Evolutionary conservation across 2,329 filamentous ascomycete species (phyloP).

Genomic region (Zymoseptoria passerinii): DNA sequence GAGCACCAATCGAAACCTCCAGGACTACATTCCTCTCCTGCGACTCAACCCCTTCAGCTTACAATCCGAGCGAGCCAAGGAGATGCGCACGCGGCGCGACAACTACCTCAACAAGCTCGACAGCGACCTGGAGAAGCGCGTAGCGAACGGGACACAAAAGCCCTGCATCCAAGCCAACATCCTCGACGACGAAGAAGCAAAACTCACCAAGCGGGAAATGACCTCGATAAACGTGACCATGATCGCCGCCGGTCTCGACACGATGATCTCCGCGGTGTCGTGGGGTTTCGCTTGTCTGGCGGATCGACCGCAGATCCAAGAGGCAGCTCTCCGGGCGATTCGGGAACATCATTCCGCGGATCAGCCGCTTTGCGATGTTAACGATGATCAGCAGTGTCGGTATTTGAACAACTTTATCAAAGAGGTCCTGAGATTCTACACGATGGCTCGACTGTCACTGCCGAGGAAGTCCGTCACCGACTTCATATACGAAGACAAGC

Average conservation of each 20-base stretch:
- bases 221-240: constrained; percentile 60
- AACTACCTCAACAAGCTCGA: constrained; percentile 53
- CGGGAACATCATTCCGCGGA: constrained; percentile 44
- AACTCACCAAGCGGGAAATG: constrained; percentile 54
- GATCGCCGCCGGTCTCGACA: constrained; percentile 59
- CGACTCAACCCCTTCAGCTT: constrained; percentile 53
- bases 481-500: constrained; percentile 48
- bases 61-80: constrained; percentile 50
- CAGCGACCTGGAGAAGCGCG: constrained; percentile 50
- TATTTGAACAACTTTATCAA: constrained; percentile 57
- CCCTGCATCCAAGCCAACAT: constrained; percentile 62
- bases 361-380: constrained; percentile 50
- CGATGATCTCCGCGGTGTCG: constrained; percentile 56
- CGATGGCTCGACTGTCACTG: constrained; percentile 54
- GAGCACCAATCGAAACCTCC: constrained; percentile 52
- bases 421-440: constrained; percentile 56
- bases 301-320: constrained; percentile 53
- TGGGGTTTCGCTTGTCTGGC: constrained; percentile 57
- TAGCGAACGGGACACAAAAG: constrained; percentile 52
- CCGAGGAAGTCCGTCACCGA: constrained; percentile 55
- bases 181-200: constrained; percentile 55
- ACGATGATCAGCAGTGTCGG: constrained; percentile 55
- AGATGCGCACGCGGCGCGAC: constrained; percentile 53
- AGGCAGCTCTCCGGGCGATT: constrained; percentile 52
- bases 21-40: constrained; percentile 53